Base-by-base conservation (phyloP, 176 grass and related monocot genomes). In the bread wheat (Triticum aestivum) region DNA sequence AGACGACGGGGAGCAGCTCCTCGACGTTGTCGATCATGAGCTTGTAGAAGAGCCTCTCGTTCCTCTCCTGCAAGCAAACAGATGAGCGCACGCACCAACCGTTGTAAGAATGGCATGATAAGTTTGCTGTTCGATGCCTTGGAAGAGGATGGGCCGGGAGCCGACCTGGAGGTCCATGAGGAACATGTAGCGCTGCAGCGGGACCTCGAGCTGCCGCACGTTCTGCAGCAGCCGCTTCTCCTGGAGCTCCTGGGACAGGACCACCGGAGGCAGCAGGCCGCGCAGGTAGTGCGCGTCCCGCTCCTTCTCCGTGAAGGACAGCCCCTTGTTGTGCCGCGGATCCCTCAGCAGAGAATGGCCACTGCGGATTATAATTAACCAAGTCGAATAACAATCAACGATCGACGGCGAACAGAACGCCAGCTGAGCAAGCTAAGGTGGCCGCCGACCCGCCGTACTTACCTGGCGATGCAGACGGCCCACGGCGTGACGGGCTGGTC, bases 161-260 rank as follows among this genome's bases (percentile, higher is more conserved):
- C 49, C 0, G 49, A 54, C 51, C 51, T 98, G 86, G 10, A 98
- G 93, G 84, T 98, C 96, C 96, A 98, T 89, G 51, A 95, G 61
- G 23, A 90, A 84, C 85, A 89, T 92, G 73, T 98, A 98, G 14
- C 88, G 91, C 75, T 95, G 96, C 84, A 98, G 17, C 0, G 96
- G 96, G 23, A 88, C 64, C 81, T 95, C 67, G 15, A 94, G 87
- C 52, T 95, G 91, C 42, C 90, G 88, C 82, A 98, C 82, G 71
- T 89, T 98, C 45, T 95, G 91, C 93, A 98, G 80, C 52, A 98
- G 74, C 74, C 84, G 93, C 86, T 95, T 98, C 90, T 95, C 96
- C 96, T 94, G 93, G 54, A 91, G 86, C 30, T 91, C 88, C 76
- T 95, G 93, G 14, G 90, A 20, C 59, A 85, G 69, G 4, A 90